phyloP scores from a whole-genome alignment of 495 filamentous ascomycete species.

The Monascus purpureus region DNA sequence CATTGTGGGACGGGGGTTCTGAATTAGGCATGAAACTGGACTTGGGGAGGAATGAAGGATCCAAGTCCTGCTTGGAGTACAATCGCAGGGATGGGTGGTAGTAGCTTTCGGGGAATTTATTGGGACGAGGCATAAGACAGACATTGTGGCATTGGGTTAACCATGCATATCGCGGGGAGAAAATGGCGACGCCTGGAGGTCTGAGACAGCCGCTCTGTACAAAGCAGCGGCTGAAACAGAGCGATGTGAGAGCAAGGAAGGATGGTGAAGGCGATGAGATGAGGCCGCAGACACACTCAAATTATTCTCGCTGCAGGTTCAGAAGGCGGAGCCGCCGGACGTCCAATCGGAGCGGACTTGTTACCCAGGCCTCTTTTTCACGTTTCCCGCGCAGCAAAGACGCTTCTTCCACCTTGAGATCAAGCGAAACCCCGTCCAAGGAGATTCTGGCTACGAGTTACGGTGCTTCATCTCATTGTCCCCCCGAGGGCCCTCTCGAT shows the following conservation, averaged over 20 bases:
- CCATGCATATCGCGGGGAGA: slow-evolving; percentile 22
- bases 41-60: slow-evolving; percentile 20
- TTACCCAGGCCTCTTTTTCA: slow-evolving; percentile 26
- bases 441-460: too few species aligned
- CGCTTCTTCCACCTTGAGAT: too few species aligned
- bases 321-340: slow-evolving; percentile 24
- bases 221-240: slow-evolving; percentile 4
- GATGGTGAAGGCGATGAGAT: too few species aligned
- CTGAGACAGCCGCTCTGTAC: slow-evolving; percentile 5
- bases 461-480: too few species aligned
- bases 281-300: too few species aligned
- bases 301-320: too few species aligned
- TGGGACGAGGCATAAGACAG: slow-evolving; percentile 49
- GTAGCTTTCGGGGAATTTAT: slow-evolving; percentile 37
- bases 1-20: slow-evolving; percentile 14
- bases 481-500: too few species aligned
- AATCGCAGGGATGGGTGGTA: slow-evolving; percentile 33
- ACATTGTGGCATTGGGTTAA: slow-evolving; percentile 43
- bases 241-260: too few species aligned
- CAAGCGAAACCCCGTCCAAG: too few species aligned
- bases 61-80: slow-evolving; percentile 31
- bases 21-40: slow-evolving; percentile 19
- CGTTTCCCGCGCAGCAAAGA: too few species aligned
- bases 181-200: slow-evolving; percentile 5
- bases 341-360: slow-evolving; percentile 30